Base-by-base conservation (phyloP, 2,329 filamentous ascomycete species). In the Neoascochyta sp. region DNA sequence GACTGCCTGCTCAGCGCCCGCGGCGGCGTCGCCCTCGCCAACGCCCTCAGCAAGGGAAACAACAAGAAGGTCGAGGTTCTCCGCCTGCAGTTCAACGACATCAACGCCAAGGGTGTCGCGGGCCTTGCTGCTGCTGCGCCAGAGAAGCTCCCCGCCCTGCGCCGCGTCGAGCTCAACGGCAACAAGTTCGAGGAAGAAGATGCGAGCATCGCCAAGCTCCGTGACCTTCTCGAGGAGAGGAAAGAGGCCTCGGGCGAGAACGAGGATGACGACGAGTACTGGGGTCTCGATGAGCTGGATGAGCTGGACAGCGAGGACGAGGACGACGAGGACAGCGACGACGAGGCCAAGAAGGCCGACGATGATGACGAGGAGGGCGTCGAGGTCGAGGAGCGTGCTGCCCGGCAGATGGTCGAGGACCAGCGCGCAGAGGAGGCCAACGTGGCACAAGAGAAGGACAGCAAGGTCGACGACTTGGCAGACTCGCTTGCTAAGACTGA, bases 151-250 rank as follows among this genome's bases (percentile, higher is more conserved):
- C 88, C 87, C 2, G 75, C 76, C 9, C 69, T 98, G 45, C 83
- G 82, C 67, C 81, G 89, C 52, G 78, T 98, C 27, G 92, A 96
- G 67, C 70, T 98, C 46, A 96, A 98, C 61, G 92, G 92, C 28
- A 98, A 98, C 70, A 92, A 87, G 59, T 95, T 98, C 51, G 71
- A 76, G 7, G 89, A 95, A 62, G 87, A 94, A 3, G 87, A 96
- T 49, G 71, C 76, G 25, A 77, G 77, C 16, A 74, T 95, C 22
- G 66, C 78, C 39, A 71, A 70, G 13, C 70, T 96, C 24, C 77
- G 80, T 45, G 76, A 80, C 22, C 39, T 63, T 29, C 71, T 95
- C 15, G 81, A 86, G 36, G 75, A 78, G 53, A 80, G 88, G 43
- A 89, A 89, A 67, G 84, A 90, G 59, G 59, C 60, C 32, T 59